phyloP scores from a whole-genome alignment of 2,329 filamentous ascomycete species.

The Microcera coccophila region DNA sequence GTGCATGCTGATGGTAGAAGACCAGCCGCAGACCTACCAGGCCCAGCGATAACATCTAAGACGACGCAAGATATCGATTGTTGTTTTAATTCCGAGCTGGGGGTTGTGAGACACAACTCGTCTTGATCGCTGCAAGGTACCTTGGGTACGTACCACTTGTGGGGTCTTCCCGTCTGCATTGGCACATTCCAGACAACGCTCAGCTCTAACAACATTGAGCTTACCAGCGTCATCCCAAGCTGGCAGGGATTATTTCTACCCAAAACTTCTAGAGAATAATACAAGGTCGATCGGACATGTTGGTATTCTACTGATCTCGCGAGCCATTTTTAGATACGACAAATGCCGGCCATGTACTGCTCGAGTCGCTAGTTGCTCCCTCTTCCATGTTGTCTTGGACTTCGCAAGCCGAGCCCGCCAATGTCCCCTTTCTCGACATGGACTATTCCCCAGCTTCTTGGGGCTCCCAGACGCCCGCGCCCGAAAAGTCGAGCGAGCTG shows the following conservation, averaged over 20 bases:
- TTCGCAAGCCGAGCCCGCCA: slow-evolving; percentile 8
- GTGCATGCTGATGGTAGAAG: no score
- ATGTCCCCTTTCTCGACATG: slow-evolving; percentile 35
- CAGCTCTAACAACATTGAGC: slow-evolving; percentile 2
- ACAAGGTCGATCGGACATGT: slow-evolving; percentile 1
- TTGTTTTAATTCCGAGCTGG: no score
- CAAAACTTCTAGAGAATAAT: slow-evolving; percentile 8
- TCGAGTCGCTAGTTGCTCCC: slow-evolving; percentile 9
- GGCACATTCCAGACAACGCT: no score
- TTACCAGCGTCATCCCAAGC: slow-evolving; percentile 14
- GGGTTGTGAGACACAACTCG: no score
- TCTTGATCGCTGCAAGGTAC: no score
- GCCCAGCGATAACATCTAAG: no score
- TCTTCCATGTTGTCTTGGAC: slow-evolving; percentile 4
- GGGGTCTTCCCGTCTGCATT: no score
- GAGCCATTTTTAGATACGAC: not conserved
- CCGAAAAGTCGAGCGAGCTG: slow-evolving; percentile 67
- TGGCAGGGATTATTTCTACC: slow-evolving; percentile 9
- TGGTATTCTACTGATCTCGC: no score
- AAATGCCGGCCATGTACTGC: slow-evolving; percentile 16
- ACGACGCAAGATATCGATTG: no score
- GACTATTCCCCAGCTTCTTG: slow-evolving; percentile 45
- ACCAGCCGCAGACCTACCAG: no score
- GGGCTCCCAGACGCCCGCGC: slow-evolving; percentile 45
- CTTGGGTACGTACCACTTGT: no score